Conservation (phyloP, 768 basidiomycete genomes). For the Russula ochroleuca region DNA sequence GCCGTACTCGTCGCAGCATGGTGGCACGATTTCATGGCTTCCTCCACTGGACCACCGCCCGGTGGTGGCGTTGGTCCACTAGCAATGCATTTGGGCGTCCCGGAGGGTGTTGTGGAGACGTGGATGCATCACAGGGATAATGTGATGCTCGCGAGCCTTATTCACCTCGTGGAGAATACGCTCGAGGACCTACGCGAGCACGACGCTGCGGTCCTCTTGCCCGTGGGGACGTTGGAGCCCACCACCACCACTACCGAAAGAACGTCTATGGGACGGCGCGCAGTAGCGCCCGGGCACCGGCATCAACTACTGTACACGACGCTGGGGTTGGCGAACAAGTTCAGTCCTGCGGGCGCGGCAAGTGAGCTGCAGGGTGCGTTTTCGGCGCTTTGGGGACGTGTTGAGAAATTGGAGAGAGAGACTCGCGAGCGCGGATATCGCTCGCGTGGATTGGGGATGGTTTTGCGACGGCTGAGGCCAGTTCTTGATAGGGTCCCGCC, state of each 20-base stretch:
- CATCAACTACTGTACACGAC: constrained; percentile 6
- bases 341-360: not conserved
- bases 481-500: constrained; percentile 1
- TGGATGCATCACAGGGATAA: constrained; percentile 4
- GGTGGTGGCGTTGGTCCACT: not conserved
- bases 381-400: constrained; percentile 1
- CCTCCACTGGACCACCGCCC: not conserved
- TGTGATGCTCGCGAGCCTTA: constrained; percentile 10
- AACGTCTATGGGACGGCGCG: not conserved
- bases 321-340: constrained; percentile 17
- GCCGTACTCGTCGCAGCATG: constrained; percentile 9
- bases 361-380: constrained; percentile 4
- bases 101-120: constrained; percentile 3
- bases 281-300: not conserved
- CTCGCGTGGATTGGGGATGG: constrained; percentile 14
- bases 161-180: constrained; percentile 9
- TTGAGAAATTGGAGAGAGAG: not conserved
- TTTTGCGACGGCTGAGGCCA: constrained; percentile 9
- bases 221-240: not conserved
- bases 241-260: not conserved
- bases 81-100: not conserved
- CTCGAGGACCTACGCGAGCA: constrained; percentile 3
- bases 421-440: constrained; percentile 13
- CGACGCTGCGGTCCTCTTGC: not conserved
- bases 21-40: not conserved